Conservation (phyloP, 352 stramenopile genomes). For the Globisporangium cylindrosporum region DNA sequence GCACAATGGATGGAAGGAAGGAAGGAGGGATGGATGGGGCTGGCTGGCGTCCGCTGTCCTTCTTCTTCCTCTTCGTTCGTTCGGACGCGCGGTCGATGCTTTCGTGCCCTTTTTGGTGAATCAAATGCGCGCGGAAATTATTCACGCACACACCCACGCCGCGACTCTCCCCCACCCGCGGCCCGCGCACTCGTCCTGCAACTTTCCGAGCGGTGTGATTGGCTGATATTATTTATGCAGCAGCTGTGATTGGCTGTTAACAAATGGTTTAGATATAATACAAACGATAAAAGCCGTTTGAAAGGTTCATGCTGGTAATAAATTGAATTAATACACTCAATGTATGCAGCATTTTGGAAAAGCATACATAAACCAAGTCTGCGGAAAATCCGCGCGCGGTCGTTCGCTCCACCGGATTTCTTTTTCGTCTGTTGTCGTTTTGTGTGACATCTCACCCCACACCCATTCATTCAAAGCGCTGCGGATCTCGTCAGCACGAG, state of each 20-base stretch:
- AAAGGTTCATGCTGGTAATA: not conserved
- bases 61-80: not conserved
- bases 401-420: not conserved
- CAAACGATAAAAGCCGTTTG: no score
- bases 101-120: constrained; percentile 12
- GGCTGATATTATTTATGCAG: constrained; percentile 18
- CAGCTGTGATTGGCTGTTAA: constrained; percentile 26
- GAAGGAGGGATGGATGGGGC: not conserved
- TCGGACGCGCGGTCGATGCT: not conserved
- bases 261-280: not conserved
- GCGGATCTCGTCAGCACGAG: no score
- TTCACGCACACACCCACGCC: not conserved
- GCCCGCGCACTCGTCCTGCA: not conserved
- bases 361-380: not conserved
- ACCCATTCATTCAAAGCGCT: not conserved
- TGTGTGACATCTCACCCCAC: constrained; percentile 4
- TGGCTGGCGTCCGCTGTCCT: not conserved
- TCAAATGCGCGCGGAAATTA: constrained; percentile 16
- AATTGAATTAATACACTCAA: constrained; percentile 1
- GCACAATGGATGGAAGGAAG: not conserved
- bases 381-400: not conserved
- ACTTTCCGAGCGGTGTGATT: constrained; percentile 16
- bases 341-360: not conserved
- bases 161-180: constrained; percentile 11
- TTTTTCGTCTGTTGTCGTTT: constrained; percentile 13